These are phyloP conservation scores for Suhomyces kunorum DNA, from an alignment of 1,139 yeast species.

Conservation along the genomic window DNA sequence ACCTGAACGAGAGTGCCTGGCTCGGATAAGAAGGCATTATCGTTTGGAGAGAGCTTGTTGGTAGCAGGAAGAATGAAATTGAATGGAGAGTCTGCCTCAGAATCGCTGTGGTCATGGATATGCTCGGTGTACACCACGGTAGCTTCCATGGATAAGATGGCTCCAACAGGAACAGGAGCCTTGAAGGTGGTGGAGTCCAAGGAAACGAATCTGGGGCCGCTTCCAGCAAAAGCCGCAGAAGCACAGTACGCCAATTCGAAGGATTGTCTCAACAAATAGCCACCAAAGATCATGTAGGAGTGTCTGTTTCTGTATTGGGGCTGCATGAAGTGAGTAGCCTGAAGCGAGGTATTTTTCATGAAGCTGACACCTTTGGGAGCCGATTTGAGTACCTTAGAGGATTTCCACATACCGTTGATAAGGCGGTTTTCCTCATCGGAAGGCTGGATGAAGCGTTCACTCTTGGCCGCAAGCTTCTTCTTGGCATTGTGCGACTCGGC, in stretches of 20 bases:
- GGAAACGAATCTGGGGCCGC: constrained; percentile 85
- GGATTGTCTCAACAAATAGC: constrained; percentile 85
- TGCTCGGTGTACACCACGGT: constrained; percentile 83
- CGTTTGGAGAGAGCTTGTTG: constrained; percentile 52
- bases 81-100: constrained; percentile 42
- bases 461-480: constrained; percentile 74
- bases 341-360: constrained; percentile 71
- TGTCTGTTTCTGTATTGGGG: constrained; percentile 95
- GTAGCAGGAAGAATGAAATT: constrained; percentile 58
- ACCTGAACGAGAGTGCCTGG: constrained; percentile 92
- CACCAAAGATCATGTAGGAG: constrained; percentile 92
- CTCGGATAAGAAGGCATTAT: constrained; percentile 61
- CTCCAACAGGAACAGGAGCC: constrained; percentile 94
- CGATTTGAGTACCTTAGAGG: constrained; percentile 47
- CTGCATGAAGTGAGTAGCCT: constrained; percentile 86
- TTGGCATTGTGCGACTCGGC: constrained; percentile 89
- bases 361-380: constrained; percentile 46
- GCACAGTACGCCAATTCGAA: constrained; percentile 92
- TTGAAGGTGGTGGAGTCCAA: constrained; percentile 88
- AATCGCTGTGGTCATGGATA: constrained; percentile 44
- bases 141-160: constrained; percentile 79
- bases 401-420: constrained; percentile 76
- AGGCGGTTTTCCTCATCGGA: constrained; percentile 70
- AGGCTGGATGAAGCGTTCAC: constrained; percentile 65
- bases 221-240: constrained; percentile 82